These are phyloP conservation scores for Barnettozyma wickerhamii DNA, from an alignment of 805 yeast species.

Conservation along the genomic window DNA sequence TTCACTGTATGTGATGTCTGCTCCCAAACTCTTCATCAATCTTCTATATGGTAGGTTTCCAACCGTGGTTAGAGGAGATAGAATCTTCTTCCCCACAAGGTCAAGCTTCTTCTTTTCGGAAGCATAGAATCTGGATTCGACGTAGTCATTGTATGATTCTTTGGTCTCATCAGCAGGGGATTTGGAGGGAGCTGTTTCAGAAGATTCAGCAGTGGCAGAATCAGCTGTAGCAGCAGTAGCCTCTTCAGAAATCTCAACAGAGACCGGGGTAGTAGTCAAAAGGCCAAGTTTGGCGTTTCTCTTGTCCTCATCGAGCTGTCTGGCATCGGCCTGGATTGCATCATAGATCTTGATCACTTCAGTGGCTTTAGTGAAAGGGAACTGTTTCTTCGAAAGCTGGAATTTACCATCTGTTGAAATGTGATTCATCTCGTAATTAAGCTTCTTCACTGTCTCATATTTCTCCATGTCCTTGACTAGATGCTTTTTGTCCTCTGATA, in stretches of 20 bases:
- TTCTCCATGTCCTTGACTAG: conserved; percentile 41
- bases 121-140: conserved; percentile 73
- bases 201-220: conserved; percentile 15
- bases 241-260: no score
- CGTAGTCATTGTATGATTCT: conserved; percentile 44
- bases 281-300: conserved; percentile 27
- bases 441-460: conserved; percentile 30
- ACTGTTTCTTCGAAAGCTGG: conserved; percentile 45
- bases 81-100: conserved; percentile 70
- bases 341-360: conserved; percentile 62
- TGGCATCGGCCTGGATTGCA: conserved; percentile 39
- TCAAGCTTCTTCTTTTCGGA: conserved; percentile 78
- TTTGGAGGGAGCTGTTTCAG: conserved; percentile 22
- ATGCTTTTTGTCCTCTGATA: conserved; percentile 36
- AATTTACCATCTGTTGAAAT: conserved; percentile 39
- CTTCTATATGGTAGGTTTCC: conserved; percentile 96
- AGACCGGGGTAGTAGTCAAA: no score
- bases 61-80: conserved; percentile 95
- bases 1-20: conserved; percentile 90
- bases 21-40: conserved; percentile 84
- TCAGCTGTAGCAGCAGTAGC: no score
- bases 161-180: conserved; percentile 18
- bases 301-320: conserved; percentile 31
- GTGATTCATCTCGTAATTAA: conserved; percentile 60
- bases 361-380: conserved; percentile 54